phyloP scores from a whole-genome alignment of 2,329 filamentous ascomycete species.

The Fusarium sp. region DNA sequence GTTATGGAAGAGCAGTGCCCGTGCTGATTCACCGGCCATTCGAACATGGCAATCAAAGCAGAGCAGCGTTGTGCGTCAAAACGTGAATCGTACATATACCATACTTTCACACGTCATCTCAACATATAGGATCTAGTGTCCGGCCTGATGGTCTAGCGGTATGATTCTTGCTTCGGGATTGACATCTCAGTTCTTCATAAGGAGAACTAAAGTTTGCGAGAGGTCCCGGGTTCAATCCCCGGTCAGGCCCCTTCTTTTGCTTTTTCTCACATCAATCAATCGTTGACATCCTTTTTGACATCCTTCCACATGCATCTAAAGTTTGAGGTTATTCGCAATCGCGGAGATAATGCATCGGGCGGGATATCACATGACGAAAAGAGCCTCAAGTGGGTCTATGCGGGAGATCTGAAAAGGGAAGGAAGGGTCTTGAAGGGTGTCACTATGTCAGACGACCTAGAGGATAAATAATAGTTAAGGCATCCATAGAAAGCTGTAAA shows the following conservation, averaged over 20 bases:
- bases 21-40: too few relatives aligned
- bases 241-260: conserved; percentile 56
- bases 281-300: neutral
- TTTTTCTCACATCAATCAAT: fast-evolving
- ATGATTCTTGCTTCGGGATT: conserved; percentile 42
- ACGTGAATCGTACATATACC: fast-evolving
- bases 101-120: fast-evolving
- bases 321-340: neutral
- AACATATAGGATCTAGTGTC: conserved; percentile 34
- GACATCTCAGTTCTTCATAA: conserved; percentile 29
- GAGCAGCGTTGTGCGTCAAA: fast-evolving
- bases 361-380: conserved; percentile 1
- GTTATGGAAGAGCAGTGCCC: too few relatives aligned
- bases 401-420: neutral
- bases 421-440: neutral
- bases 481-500: too few relatives aligned
- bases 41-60: too few relatives aligned
- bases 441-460: neutral
- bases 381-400: neutral
- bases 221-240: conserved; percentile 65
- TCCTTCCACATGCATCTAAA: neutral
- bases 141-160: conserved; percentile 40
- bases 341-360: too few relatives aligned
- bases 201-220: conserved; percentile 54
- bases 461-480: too few relatives aligned